These are phyloP conservation scores for Paratinospora sagittata DNA, from an alignment of 164 flowering plant genomes.

Conservation along the genomic window DNA sequence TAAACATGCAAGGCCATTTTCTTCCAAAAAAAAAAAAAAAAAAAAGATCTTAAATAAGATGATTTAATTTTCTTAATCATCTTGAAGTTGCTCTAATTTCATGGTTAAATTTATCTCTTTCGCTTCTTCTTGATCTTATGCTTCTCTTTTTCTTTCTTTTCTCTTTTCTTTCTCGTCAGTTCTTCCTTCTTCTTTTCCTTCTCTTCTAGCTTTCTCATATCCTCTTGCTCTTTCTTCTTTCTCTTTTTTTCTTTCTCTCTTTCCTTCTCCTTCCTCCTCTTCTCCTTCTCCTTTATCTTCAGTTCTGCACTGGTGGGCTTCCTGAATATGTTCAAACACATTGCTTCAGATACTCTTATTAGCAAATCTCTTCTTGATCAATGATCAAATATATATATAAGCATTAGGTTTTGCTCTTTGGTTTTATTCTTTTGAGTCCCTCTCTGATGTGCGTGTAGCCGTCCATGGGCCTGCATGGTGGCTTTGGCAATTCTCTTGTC, in stretches of 20 bases:
- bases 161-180: not conserved
- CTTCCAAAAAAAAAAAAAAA: too few relatives aligned
- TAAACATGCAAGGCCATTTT: too few relatives aligned
- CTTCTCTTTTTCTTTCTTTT: constrained; percentile 4
- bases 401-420: too few relatives aligned
- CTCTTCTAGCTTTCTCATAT: too few relatives aligned
- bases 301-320: not conserved
- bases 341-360: not conserved
- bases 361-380: not conserved
- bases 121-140: not conserved
- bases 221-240: too few relatives aligned
- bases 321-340: constrained; percentile 3
- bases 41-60: too few relatives aligned
- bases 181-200: too few relatives aligned
- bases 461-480: not conserved
- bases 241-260: not conserved
- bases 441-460: not conserved
- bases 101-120: not conserved
- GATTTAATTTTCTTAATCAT: not conserved
- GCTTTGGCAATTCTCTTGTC: constrained; percentile 4
- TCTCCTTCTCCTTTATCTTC: too few relatives aligned
- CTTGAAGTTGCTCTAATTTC: not conserved
- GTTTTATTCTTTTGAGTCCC: not conserved
- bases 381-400: too few relatives aligned
- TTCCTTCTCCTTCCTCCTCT: not conserved